Evolutionary conservation across 1,284 basidiomycete species (phyloP).

Genomic region (Cryptococcus deneoformans): DNA sequence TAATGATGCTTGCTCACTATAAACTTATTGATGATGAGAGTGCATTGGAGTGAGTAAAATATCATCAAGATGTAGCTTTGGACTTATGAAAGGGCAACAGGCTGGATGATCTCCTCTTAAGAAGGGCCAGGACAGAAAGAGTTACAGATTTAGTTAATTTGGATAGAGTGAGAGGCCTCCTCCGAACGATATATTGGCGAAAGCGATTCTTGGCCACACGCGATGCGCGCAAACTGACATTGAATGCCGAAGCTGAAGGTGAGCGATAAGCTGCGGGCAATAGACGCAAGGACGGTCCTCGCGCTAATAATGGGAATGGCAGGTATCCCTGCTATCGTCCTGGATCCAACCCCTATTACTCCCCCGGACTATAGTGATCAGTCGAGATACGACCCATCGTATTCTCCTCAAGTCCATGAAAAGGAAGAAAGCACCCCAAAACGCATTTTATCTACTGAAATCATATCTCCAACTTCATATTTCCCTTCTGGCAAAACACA

Average conservation of each 20-base stretch:
- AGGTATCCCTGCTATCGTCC: constrained; percentile 47
- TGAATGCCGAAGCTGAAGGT: constrained; percentile 31
- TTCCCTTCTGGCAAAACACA: not conserved
- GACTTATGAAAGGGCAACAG: constrained; percentile 50
- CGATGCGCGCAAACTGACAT: constrained; percentile 25
- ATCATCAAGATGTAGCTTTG: not conserved
- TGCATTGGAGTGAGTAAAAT: constrained; percentile 68
- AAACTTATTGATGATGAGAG: constrained; percentile 87
- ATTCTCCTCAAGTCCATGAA: not conserved
- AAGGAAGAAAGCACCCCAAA: not conserved
- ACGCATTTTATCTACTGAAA: not conserved
- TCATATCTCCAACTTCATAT: not conserved
- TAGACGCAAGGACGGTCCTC: not conserved
- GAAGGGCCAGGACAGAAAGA: constrained; percentile 71
- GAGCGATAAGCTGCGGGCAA: not conserved
- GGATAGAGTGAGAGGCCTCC: constrained; percentile 74
- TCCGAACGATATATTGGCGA: constrained; percentile 71
- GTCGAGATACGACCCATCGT: not conserved
- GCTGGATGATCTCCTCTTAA: constrained; percentile 71
- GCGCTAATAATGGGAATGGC: not conserved
- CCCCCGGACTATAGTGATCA: constrained; percentile 22
- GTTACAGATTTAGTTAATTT: constrained; percentile 79
- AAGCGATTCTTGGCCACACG: constrained; percentile 58
- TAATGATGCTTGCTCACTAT: constrained; percentile 83
- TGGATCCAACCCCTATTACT: constrained; percentile 38